These are phyloP conservation scores for Pythium brachiatum DNA, from an alignment of 352 stramenopile species.

Conservation along the genomic window DNA sequence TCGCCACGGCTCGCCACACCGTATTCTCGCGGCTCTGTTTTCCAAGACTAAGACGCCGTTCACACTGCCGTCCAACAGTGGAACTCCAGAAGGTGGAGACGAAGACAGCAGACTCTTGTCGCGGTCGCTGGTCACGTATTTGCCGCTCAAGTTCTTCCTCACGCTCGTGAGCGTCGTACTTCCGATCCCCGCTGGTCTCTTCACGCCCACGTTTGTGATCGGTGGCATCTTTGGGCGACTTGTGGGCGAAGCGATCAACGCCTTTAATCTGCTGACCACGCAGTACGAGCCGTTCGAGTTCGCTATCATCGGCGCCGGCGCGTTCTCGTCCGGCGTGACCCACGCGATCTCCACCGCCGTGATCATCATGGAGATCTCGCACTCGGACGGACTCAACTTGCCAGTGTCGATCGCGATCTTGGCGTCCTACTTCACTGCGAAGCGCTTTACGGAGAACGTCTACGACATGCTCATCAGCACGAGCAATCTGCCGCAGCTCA, in stretches of 20 bases:
- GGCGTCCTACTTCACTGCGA: constrained; percentile 88
- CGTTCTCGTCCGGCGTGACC: constrained; percentile 91
- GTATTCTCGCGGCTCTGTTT: constrained; percentile 65
- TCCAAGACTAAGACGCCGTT: constrained; percentile 63
- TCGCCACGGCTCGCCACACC: constrained; percentile 58
- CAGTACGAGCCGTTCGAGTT: constrained; percentile 91
- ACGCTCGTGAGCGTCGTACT: constrained; percentile 77
- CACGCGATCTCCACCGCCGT: constrained; percentile 90
- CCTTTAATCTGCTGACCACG: constrained; percentile 54
- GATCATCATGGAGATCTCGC: constrained; percentile 93
- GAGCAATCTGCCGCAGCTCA: constrained; percentile 69
- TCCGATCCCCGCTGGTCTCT: constrained; percentile 71
- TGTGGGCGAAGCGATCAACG: constrained; percentile 68
- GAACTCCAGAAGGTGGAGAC: constrained; percentile 10
- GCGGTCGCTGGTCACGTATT: constrained; percentile 69
- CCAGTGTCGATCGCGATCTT: constrained; percentile 88
- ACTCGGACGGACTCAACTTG: constrained; percentile 82
- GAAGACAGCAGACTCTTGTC: constrained; percentile 61
- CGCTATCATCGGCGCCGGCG: constrained; percentile 89
- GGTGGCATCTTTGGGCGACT: constrained; percentile 82
- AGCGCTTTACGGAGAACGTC: constrained; percentile 89
- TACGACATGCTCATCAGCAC: constrained; percentile 90
- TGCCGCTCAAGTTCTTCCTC: constrained; percentile 77
- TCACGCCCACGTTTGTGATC: constrained; percentile 85
- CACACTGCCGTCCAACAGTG: constrained; percentile 8